Conservation (phyloP, 2,329 filamentous ascomycete genomes). For the Malbranchea cinnamomea region DNA sequence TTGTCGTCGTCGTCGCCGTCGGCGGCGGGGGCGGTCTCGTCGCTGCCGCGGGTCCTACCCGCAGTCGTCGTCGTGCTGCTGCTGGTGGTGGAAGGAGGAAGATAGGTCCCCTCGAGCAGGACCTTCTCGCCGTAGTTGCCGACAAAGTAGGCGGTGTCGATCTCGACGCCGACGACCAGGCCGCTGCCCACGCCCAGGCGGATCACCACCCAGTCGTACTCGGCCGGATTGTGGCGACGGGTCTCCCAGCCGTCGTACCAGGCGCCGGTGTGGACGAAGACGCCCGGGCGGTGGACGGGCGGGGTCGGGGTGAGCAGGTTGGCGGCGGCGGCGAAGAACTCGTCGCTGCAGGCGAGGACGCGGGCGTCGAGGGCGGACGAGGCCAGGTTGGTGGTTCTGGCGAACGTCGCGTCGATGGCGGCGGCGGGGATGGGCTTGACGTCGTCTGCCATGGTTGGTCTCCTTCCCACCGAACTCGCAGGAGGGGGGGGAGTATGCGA, state of each 20-base stretch:
- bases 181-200: conserved; percentile 37
- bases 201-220: conserved; percentile 46
- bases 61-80: no score
- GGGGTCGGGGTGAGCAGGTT: conserved; percentile 44
- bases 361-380: conserved; percentile 35
- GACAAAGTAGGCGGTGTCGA: conserved; percentile 30
- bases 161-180: conserved; percentile 27
- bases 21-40: no score
- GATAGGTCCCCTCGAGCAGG: conserved; percentile 23
- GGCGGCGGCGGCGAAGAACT: conserved; percentile 45
- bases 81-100: conserved; percentile 8
- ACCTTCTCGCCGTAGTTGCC: conserved; percentile 33
- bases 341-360: conserved; percentile 42
- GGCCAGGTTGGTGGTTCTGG: conserved; percentile 36
- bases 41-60: no score
- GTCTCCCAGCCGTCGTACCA: conserved; percentile 55
- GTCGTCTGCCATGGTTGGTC: conserved; percentile 14
- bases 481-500: no score
- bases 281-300: conserved; percentile 40
- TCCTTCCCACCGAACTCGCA: no score
- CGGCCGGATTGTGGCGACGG: conserved; percentile 41
- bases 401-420: conserved; percentile 40
- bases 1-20: conserved; percentile 11
- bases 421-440: conserved; percentile 28
- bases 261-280: conserved; percentile 45